phyloP scores from a whole-genome alignment of 148 eudicot genomes.

The Chenopodium quinoa region DNA sequence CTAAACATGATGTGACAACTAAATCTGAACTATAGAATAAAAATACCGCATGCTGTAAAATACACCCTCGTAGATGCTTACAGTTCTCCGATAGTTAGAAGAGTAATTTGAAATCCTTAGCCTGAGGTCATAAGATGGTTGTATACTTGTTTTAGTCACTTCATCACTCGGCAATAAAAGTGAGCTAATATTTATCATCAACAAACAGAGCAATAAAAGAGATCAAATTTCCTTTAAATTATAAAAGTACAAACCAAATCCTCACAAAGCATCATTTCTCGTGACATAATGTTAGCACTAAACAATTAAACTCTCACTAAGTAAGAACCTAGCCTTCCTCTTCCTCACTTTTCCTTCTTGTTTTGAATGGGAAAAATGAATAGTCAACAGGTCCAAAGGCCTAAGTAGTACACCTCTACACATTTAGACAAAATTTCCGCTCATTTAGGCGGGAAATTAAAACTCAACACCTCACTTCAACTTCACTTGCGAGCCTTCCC shows the following conservation, averaged over 20 bases:
- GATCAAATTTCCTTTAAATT: background rate
- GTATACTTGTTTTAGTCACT: too few relatives aligned
- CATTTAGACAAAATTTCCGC: slow-evolving; percentile 33
- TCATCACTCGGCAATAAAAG: background rate
- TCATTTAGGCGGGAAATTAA: slow-evolving; percentile 13
- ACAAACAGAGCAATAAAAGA: background rate
- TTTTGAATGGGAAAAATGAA: slow-evolving; percentile 6
- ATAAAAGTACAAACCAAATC: slow-evolving; percentile 1
- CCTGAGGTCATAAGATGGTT: too few relatives aligned
- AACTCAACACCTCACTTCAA: background rate
- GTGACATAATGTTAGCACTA: slow-evolving; percentile 1
- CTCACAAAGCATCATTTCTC: background rate
- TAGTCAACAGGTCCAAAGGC: slow-evolving; percentile 1
- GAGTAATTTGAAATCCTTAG: too few relatives aligned
- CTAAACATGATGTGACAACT: too few relatives aligned
- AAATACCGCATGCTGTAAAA: too few relatives aligned
- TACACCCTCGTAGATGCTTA: too few relatives aligned
- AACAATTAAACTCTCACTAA: slow-evolving; percentile 7
- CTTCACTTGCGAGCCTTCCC: slow-evolving; percentile 65
- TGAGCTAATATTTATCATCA: background rate
- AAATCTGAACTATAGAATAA: too few relatives aligned
- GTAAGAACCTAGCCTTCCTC: background rate
- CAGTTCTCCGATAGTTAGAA: too few relatives aligned
- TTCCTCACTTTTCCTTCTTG: background rate
- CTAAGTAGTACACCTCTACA: slow-evolving; percentile 24